These are phyloP conservation scores for Jatropha multifida DNA, from an alignment of 441 rosid genomes.

Conservation along the genomic window DNA sequence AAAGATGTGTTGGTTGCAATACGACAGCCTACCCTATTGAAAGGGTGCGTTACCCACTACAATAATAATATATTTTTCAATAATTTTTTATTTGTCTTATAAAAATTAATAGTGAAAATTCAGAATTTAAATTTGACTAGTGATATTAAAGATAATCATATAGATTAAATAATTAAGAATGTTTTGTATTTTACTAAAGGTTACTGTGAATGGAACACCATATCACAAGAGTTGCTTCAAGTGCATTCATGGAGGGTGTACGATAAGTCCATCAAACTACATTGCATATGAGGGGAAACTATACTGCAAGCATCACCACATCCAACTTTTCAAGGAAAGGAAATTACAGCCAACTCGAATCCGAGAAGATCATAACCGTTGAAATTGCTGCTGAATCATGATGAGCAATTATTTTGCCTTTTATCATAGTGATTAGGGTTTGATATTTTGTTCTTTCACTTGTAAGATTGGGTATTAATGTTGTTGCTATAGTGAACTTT, in stretches of 20 bases:
- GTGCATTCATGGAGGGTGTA: conserved; percentile 60
- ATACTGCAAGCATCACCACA: conserved; percentile 69
- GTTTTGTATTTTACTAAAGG: conserved; percentile 29
- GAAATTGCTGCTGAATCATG: conserved; percentile 45
- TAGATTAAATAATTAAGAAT: no score
- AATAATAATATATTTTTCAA: not conserved
- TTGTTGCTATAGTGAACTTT: not conserved
- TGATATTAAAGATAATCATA: no score
- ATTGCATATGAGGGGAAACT: conserved; percentile 56
- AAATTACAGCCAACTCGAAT: conserved; percentile 62
- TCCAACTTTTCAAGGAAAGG: conserved; percentile 67
- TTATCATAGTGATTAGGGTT: not conserved
- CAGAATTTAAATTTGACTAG: no score
- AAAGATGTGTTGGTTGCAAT: conserved; percentile 47
- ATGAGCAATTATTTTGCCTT: not conserved
- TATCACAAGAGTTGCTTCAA: conserved; percentile 64
- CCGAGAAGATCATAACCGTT: conserved; percentile 25
- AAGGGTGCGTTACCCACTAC: conserved; percentile 34
- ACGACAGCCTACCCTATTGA: conserved; percentile 59
- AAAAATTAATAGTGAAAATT: no score
- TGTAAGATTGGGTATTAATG: conserved; percentile 4
- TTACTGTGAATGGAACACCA: conserved; percentile 50
- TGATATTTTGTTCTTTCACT: not conserved
- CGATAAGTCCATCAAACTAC: conserved; percentile 60
- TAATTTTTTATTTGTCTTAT: no score